These are phyloP conservation scores for Xylaria hypoxylon DNA, from an alignment of 2,329 filamentous ascomycete species.

Conservation along the genomic window DNA sequence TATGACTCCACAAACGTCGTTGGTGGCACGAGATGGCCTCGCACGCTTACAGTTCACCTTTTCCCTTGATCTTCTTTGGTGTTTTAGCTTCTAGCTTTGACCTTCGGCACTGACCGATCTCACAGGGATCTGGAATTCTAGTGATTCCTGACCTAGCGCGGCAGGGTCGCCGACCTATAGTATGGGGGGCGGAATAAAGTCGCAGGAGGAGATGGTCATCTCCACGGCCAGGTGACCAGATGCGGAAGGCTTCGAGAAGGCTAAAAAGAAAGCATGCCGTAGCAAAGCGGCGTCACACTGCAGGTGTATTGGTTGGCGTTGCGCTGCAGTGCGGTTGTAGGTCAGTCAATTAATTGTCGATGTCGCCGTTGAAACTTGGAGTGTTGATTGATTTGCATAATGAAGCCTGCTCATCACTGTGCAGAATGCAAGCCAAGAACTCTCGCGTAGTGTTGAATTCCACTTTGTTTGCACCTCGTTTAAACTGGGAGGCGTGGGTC, in stretches of 20 bases:
- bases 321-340: conserved; percentile 6
- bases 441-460: conserved; percentile 20
- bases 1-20: neutral
- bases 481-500: conserved; percentile 16
- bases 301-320: conserved; percentile 25
- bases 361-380: conserved; percentile 21
- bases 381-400: conserved; percentile 44
- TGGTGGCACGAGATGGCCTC: neutral
- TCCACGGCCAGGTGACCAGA: conserved; percentile 45
- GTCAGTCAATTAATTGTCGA: conserved; percentile 15
- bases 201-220: conserved; percentile 41
- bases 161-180: conserved; percentile 31
- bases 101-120: conserved; percentile 36
- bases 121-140: conserved; percentile 31
- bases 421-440: conserved; percentile 37
- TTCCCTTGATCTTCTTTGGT: neutral
- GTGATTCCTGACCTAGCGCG: conserved; percentile 25
- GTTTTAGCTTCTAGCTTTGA: conserved; percentile 15
- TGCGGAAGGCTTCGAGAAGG: conserved; percentile 51
- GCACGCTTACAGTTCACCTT: neutral
- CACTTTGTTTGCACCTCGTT: conserved; percentile 27
- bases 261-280: conserved; percentile 43
- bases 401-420: conserved; percentile 36
- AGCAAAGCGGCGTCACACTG: conserved; percentile 46
- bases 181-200: conserved; percentile 36